phyloP scores from a whole-genome alignment of 202 grass and related monocot species.

The Carex sylvatica region DNA sequence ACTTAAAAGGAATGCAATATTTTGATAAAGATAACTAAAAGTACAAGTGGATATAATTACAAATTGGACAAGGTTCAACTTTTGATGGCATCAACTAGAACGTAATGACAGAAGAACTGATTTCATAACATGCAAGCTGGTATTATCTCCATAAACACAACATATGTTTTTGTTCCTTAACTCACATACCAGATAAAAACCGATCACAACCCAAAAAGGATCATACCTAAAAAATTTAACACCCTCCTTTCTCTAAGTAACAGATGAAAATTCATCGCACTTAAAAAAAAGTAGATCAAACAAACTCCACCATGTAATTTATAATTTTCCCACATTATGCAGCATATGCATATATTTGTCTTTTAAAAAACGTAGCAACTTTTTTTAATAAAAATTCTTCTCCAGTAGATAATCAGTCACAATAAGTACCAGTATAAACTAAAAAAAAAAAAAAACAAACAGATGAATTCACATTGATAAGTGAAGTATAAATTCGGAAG shows the following conservation, averaged over 20 bases:
- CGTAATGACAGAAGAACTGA: not conserved
- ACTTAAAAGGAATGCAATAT: not conserved
- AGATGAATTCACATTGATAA: not conserved
- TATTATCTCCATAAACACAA: not conserved
- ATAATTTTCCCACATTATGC: not conserved
- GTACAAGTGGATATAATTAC: not conserved
- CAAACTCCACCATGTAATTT: not conserved
- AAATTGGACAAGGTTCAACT: not conserved
- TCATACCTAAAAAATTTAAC: not conserved
- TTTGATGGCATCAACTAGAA: not conserved
- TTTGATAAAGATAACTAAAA: not conserved
- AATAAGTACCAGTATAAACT: not conserved
- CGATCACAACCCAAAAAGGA: not conserved
- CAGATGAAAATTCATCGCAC: not conserved
- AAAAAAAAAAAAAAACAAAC: not conserved
- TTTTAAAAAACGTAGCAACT: not conserved
- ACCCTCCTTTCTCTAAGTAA: not conserved
- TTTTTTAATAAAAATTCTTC: not conserved
- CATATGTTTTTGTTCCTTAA: not conserved
- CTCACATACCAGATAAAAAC: not conserved
- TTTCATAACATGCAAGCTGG: not conserved
- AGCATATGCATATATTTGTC: not conserved
- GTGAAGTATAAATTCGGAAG: not conserved
- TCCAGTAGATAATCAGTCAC: not conserved
- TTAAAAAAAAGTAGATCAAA: no score